A percentile compares a stretch with the other conserved stretches of the same genome.
phyloP scores from a whole-genome alignment of 139 green algal species.

The Chlorella sp. region DNA sequence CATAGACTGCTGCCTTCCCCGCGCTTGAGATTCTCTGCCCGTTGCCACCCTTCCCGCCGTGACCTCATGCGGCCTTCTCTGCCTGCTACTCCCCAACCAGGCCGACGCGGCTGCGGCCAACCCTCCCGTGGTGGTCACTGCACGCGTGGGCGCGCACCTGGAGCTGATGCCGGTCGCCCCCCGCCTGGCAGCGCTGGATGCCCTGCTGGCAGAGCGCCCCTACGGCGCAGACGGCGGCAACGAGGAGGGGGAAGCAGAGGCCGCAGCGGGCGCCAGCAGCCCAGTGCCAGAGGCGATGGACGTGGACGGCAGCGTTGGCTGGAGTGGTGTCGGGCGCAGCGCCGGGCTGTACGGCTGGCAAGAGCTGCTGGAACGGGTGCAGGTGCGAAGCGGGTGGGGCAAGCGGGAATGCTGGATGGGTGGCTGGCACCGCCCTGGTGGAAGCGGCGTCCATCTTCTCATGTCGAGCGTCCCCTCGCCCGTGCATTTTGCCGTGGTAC shows the following conservation, averaged over 20 bases:
- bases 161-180: conserved; percentile 36
- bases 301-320: not conserved
- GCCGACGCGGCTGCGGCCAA: not conserved
- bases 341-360: conserved; percentile 31
- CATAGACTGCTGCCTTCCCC: too few species aligned
- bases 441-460: not conserved
- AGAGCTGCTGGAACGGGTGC: conserved; percentile 49
- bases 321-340: not conserved
- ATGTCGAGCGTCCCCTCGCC: not conserved
- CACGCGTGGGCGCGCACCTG: conserved; percentile 32
- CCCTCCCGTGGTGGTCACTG: conserved; percentile 24
- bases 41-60: not conserved
- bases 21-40: not conserved
- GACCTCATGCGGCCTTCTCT: not conserved
- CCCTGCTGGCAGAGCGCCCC: conserved; percentile 16
- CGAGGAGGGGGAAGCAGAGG: not conserved
- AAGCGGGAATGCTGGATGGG: not conserved
- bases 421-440: not conserved
- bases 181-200: conserved; percentile 34
- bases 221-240: not conserved
- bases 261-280: not conserved
- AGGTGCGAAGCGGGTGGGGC: conserved; percentile 24
- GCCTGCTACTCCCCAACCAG: conserved; percentile 13
- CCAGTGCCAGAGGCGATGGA: not conserved
- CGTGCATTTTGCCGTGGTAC: not conserved